Base-by-base conservation (phyloP, 495 filamentous ascomycete species). In the Xylona heveae region DNA sequence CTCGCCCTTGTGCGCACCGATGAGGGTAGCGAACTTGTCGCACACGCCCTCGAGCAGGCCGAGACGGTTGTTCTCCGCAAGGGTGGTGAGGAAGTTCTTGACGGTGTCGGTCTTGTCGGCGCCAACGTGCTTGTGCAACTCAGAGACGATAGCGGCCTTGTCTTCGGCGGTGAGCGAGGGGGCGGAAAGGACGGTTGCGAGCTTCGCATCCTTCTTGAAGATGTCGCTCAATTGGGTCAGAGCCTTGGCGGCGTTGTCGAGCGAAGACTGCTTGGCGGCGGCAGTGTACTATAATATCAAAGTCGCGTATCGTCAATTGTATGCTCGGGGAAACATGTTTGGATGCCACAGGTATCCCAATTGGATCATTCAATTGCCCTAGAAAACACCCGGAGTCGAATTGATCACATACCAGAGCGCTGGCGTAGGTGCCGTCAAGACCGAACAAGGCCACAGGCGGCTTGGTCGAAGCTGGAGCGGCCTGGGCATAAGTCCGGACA, bases 241-340 rank as follows among this genome's bases (percentile, higher is more conserved):
- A 37, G 78, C 70, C 52, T 66, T 75, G 42, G 83, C 68, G 43
- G 71, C 76, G 47, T 66, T 59, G 39, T 97, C 90, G 51, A 97
- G 79, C 40, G 71, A 50, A 24, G 70, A 66, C 35, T 71, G 71
- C 65, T 95, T 97, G 50, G 72, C 73, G 44, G 83, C 78, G 33
- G 88, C 88, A 30, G 83, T 94, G 68, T 90, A 97, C 88, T 97
- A 57, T 51, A 58, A n/a, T n/a, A n/a, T n/a, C n/a, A n/a, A n/a
- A n/a, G n/a, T n/a, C n/a, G n/a, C n/a, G n/a, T n/a, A n/a, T n/a
- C n/a, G n/a, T n/a, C n/a, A n/a, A n/a, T n/a, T n/a, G n/a, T n/a
- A 18, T 18, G 5, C 12, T 16, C 14, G 16, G 19, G 17, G 9
- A 22, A 10, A 17, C 35, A 9, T 29, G 33, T 24, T 15, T 33